phyloP scores from a whole-genome alignment of 139 green algal species.

The Eudorina sp. region DNA sequence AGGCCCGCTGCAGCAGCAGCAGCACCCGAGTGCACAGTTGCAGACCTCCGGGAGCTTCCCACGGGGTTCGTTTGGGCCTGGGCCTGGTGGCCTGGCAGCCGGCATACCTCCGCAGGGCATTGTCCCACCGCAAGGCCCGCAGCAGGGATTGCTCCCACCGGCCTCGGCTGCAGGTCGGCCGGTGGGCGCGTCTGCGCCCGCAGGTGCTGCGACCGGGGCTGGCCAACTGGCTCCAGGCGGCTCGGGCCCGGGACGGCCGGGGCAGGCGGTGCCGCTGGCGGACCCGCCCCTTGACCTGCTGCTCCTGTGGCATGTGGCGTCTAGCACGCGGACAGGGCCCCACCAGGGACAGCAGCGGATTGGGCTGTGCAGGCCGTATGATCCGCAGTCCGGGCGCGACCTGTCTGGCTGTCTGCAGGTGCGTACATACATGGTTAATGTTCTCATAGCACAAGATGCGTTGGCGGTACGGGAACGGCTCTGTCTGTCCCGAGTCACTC shows the following conservation, averaged over 20 bases:
- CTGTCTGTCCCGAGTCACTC: no score
- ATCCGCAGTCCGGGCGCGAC: background rate
- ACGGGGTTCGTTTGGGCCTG: background rate
- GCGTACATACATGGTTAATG: no score
- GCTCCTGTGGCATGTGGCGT: conserved; percentile 51
- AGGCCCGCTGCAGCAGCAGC: conserved; percentile 2
- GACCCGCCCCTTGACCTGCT: conserved; percentile 62
- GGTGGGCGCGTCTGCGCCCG: background rate
- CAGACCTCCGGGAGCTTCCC: background rate
- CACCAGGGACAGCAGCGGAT: conserved; percentile 37
- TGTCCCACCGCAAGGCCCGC: background rate
- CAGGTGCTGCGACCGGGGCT: background rate
- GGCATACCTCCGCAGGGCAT: no score
- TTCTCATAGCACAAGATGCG: no score
- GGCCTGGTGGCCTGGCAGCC: background rate
- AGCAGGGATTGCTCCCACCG: background rate
- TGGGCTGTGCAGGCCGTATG: conserved; percentile 21
- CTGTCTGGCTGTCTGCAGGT: conserved; percentile 39
- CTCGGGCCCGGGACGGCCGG: conserved; percentile 10
- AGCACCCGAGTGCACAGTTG: background rate
- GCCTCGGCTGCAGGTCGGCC: background rate
- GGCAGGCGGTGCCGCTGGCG: conserved; percentile 14
- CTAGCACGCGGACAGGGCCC: background rate
- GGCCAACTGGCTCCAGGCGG: conserved; percentile 1
- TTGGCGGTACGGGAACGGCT: no score